Conservation (phyloP, 352 stramenopile genomes). For the Sclerospora graminicola region DNA sequence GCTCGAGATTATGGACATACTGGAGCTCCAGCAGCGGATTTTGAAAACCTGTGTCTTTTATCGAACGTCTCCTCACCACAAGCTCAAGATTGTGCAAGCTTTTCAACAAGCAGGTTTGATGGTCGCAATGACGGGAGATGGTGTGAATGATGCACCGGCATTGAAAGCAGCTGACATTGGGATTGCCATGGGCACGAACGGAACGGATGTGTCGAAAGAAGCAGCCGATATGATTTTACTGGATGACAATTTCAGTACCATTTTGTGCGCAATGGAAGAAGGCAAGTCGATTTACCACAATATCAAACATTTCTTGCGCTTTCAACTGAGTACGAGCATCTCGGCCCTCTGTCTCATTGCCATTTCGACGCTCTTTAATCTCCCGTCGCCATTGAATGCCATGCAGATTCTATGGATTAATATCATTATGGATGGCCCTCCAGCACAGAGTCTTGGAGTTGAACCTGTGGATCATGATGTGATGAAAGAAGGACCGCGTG, state of each 20-base stretch:
- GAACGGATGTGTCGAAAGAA: slow-evolving; percentile 97
- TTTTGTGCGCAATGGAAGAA: slow-evolving; percentile 93
- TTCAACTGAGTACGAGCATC: slow-evolving; percentile 97
- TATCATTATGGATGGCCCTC: slow-evolving; percentile 93
- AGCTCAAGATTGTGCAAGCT: slow-evolving; percentile 92
- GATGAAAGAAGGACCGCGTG: slow-evolving; percentile 77
- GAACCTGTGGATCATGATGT: slow-evolving; percentile 79
- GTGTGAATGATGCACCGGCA: slow-evolving; percentile 97
- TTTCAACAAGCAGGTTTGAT: slow-evolving; percentile 77
- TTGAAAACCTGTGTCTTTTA: slow-evolving; percentile 92
- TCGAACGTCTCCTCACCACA: slow-evolving; percentile 90
- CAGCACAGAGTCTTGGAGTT: slow-evolving; percentile 77
- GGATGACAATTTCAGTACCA: slow-evolving; percentile 94
- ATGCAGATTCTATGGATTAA: slow-evolving; percentile 98
- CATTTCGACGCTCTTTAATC: slow-evolving; percentile 54
- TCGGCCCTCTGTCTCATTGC: slow-evolving; percentile 87
- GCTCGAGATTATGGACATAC: slow-evolving; percentile 86
- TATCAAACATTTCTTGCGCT: slow-evolving; percentile 95
- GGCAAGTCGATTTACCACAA: slow-evolving; percentile 94
- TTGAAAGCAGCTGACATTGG: slow-evolving; percentile 95
- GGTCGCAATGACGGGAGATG: slow-evolving; percentile 99
- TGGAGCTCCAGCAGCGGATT: slow-evolving; percentile 75
- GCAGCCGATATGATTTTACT: slow-evolving; percentile 94
- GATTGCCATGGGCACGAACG: slow-evolving; percentile 96
- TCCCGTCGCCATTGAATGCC: slow-evolving; percentile 91